Percentiles rank a stretch among this genome's conserved stretches.
phyloP scores from a whole-genome alignment of 345 rosid genomes.

The Rhodomyrtus tomentosa region DNA sequence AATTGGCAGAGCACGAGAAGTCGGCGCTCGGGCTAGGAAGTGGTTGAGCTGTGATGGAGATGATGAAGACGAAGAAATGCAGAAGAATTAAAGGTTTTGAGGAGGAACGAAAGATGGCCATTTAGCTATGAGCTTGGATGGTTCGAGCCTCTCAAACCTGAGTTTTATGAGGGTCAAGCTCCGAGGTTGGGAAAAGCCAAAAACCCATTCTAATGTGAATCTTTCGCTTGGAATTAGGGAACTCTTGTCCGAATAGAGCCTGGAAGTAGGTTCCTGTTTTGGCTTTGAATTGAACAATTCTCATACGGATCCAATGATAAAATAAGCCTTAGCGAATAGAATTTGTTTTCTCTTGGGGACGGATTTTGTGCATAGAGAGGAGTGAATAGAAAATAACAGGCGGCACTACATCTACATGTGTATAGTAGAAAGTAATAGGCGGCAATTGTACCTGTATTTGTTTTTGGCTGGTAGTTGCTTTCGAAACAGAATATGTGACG shows the following conservation, averaged over 20 bases:
- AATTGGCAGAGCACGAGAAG: slow-evolving; percentile 23
- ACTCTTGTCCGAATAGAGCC: neutral
- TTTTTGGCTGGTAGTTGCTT: neutral
- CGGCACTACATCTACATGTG: neutral
- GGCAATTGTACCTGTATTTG: neutral
- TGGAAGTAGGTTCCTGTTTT: slow-evolving; percentile 5
- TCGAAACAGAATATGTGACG: slow-evolving; percentile 6
- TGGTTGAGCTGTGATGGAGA: slow-evolving; percentile 12
- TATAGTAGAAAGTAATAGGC: neutral
- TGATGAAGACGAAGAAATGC: neutral
- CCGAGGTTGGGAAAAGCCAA: slow-evolving; percentile 6
- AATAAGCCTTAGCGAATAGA: neutral
- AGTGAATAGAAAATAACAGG: neutral
- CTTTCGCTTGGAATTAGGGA: neutral
- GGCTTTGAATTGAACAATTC: neutral
- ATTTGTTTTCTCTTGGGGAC: neutral
- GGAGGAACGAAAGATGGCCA: neutral
- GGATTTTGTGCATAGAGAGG: neutral
- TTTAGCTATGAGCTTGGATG: neutral
- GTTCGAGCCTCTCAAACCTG: neutral
- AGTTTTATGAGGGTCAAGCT: neutral
- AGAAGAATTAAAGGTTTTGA: neutral
- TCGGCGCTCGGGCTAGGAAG: slow-evolving; percentile 9
- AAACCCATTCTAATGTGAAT: neutral
- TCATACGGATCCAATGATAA: neutral